Percentiles rank a stretch among this genome's conserved stretches.
Conservation (phyloP, 345 rosid genomes). For the Litchi chinensis region DNA sequence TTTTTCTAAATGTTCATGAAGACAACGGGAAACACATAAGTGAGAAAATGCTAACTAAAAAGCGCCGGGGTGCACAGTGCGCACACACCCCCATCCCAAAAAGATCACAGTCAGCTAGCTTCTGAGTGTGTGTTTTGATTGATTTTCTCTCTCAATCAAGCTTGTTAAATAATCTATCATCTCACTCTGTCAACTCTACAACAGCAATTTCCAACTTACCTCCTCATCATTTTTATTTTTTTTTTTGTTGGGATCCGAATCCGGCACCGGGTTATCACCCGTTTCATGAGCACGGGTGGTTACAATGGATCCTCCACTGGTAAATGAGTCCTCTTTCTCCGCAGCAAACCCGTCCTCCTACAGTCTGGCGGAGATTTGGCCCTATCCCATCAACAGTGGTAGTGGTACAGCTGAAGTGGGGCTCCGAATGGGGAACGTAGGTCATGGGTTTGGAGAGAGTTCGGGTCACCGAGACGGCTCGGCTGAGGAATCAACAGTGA, state of each 20-base stretch:
- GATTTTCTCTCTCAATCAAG: slow-evolving; percentile 19
- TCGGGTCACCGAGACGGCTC: slow-evolving; percentile 59
- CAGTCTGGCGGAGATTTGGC: slow-evolving; percentile 92
- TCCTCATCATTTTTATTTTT: not conserved
- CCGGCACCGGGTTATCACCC: slow-evolving; percentile 23
- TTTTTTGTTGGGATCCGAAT: slow-evolving; percentile 49
- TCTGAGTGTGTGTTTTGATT: not conserved
- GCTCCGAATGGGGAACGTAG: slow-evolving; percentile 56
- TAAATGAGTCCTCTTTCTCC: slow-evolving; percentile 77
- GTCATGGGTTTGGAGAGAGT: slow-evolving; percentile 43
- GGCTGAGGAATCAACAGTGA: slow-evolving; percentile 75
- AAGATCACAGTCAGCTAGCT: not conserved
- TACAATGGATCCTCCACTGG: slow-evolving; percentile 82
- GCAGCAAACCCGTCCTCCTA: slow-evolving; percentile 83
- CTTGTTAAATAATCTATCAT: slow-evolving; percentile 1
- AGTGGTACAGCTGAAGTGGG: slow-evolving; percentile 48
- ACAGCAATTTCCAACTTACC: no score
- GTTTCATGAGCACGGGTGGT: slow-evolving; percentile 16
- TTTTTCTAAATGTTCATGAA: not conserved
- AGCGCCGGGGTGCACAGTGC: not conserved
- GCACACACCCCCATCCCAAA: not conserved
- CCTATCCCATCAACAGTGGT: slow-evolving; percentile 52
- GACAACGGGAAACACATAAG: not conserved
- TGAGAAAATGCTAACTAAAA: not conserved
- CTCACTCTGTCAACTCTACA: not conserved